Base-by-base conservation (phyloP, 73 alveolate genomes). In the Symbiodinium pilosum region DNA sequence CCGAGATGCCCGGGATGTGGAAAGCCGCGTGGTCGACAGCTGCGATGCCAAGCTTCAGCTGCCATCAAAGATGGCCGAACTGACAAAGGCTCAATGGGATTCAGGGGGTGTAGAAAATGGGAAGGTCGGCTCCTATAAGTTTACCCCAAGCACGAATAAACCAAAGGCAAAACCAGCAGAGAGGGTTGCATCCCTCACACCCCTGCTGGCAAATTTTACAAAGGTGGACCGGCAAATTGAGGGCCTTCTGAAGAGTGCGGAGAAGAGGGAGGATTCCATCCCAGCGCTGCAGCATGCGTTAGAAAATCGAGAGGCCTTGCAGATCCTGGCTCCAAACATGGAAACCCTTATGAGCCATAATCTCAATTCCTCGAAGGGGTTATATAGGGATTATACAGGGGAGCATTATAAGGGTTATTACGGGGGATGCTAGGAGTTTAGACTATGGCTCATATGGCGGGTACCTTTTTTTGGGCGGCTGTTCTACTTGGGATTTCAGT, bases 1-100 rank as follows among this genome's bases (percentile, higher is more conserved):
- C 40, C 42, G 91, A 24, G 87, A 92, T 47, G 98, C 98, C 16
- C 38, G 89, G 42, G 92, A 92, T 28, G 98, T 92, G n/a, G 98
- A 92, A 30, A 39, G 68, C 84, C n/a, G 68, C 28, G 98, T 92
- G 83, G 84, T 92, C 28, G 98, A 77, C 92, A 73, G 64, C 47
- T 92, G 92, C 84, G 98, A 92, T 44, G 92, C 98, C 59, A 77
- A 75, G 64, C 69, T 92, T 54, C 69, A 92, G 69, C 64, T 64
- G 51, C 75, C 81, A 54, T 26, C 52, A 7, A 44, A 16, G 38
- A 32, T 34, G 84, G 21, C 87, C 30, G 98, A 92, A 88, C 43
- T 43, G 47, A 88, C 84, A 43, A 32, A n/a, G n/a, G n/a, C n/a
- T n/a, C n/a, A n/a, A n/a, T n/a, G 24, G 75, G 75, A 14, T 54